These are phyloP conservation scores for Chlorencoelia australis DNA, from an alignment of 2,329 filamentous ascomycete genomes.

Conservation along the genomic window DNA sequence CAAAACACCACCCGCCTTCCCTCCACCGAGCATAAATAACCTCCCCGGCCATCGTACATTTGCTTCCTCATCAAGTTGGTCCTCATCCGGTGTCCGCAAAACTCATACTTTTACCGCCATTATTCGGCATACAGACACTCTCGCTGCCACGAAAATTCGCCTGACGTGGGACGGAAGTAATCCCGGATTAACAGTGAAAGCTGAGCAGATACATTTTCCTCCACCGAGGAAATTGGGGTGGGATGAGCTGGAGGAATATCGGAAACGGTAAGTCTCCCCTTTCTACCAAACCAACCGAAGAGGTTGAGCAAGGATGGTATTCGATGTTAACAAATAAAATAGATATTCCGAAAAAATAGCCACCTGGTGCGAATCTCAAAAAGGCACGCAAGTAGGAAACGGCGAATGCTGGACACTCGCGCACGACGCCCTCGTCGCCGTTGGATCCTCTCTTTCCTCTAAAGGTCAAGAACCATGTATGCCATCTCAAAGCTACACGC, in stretches of 20 bases:
- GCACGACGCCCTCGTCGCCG: slow-evolving; percentile 22
- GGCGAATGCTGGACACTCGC: slow-evolving; percentile 32
- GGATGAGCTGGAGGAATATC: slow-evolving; percentile 13
- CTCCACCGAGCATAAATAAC: slow-evolving; percentile 13
- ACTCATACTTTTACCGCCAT: slow-evolving; percentile 24
- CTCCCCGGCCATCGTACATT: slow-evolving; percentile 10
- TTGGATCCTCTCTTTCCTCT: slow-evolving; percentile 15
- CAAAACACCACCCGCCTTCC: slow-evolving; percentile 19
- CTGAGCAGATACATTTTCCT: slow-evolving; percentile 27
- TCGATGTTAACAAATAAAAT: no score
- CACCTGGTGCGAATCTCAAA: slow-evolving; percentile 22
- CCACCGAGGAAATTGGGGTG: slow-evolving; percentile 19
- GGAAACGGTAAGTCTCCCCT: slow-evolving; percentile 6
- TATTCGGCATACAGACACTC: slow-evolving; percentile 25
- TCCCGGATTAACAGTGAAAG: slow-evolving; percentile 24
- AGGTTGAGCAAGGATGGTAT: no score
- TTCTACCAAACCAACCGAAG: no score
- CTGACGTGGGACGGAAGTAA: slow-evolving; percentile 28
- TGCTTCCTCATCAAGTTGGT: slow-evolving; percentile 16
- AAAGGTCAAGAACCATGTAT: slow-evolving; percentile 24
- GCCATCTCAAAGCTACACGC: slow-evolving; percentile 23
- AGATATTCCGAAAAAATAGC: slow-evolving; percentile 26
- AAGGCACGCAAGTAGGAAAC: slow-evolving; percentile 28
- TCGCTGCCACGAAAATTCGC: slow-evolving; percentile 27
- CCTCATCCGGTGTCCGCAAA: slow-evolving; percentile 18